Conservation (phyloP, 2,329 filamentous ascomycete species). For the Capronia americana region DNA sequence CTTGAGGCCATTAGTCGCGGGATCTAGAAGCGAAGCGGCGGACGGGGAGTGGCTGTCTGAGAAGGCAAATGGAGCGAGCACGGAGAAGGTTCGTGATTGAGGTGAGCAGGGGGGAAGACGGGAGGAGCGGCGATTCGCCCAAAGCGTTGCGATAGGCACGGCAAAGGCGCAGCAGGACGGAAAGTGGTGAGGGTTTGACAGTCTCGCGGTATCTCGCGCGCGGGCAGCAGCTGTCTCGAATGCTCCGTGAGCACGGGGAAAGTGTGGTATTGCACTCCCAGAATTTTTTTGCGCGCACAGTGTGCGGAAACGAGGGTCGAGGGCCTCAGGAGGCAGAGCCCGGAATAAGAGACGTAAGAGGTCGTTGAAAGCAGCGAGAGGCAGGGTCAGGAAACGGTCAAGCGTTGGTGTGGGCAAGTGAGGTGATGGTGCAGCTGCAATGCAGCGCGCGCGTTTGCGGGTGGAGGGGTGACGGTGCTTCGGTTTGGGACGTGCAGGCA, state of each 20-base stretch:
- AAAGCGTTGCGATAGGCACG: constrained; percentile 11
- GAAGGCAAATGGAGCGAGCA: constrained; percentile 31
- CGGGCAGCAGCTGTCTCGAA: constrained; percentile 9
- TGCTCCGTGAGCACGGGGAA: constrained; percentile 8
- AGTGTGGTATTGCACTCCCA: constrained; percentile 16
- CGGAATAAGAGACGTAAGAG: constrained; percentile 9
- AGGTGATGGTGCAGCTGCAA: constrained; percentile 18
- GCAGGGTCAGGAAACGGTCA: constrained; percentile 35
- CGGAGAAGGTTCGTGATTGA: constrained; percentile 31
- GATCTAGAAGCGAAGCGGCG: constrained; percentile 41
- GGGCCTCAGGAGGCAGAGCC: constrained; percentile 11
- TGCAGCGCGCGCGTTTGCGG: constrained; percentile 5
- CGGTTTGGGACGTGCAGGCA: constrained; percentile 7
- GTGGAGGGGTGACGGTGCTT: constrained; percentile 22
- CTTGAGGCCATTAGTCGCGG: constrained; percentile 37
- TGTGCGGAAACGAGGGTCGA: constrained; percentile 20
- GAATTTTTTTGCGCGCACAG: constrained; percentile 18
- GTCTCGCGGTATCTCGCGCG: not conserved
- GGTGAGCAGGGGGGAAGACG: constrained; percentile 32
- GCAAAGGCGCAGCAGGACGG: constrained; percentile 4
- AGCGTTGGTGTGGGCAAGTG: constrained; percentile 27
- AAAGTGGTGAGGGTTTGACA: not conserved
- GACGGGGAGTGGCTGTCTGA: constrained; percentile 36
- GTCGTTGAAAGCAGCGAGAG: constrained; percentile 35
- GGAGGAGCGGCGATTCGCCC: constrained; percentile 22